Percentiles rank a stretch among this genome's conserved stretches.
These are phyloP conservation scores for Toxicodendron radicans DNA, from an alignment of 345 rosid genomes.

Conservation along the genomic window DNA sequence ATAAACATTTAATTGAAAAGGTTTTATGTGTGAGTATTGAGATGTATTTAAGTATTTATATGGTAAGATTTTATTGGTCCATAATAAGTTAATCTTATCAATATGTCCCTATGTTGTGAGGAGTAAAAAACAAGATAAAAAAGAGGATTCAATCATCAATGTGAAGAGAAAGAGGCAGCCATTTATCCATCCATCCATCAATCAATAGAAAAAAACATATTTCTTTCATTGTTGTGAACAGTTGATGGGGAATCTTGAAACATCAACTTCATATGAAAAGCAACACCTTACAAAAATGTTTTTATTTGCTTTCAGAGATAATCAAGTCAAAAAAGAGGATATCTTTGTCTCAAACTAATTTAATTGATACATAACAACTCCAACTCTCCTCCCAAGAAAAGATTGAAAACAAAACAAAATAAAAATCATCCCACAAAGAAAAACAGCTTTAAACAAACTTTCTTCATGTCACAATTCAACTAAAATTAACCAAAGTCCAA, in stretches of 20 bases:
- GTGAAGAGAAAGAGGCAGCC: too few relatives aligned
- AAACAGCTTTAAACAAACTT: not conserved
- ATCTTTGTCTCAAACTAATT: not conserved
- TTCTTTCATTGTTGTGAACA: not conserved
- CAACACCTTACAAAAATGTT: not conserved
- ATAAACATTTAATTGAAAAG: too few relatives aligned
- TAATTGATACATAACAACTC: constrained; percentile 7
- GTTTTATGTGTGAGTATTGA: too few relatives aligned
- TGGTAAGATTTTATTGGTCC: too few relatives aligned
- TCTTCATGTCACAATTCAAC: not conserved
- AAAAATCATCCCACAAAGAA: not conserved
- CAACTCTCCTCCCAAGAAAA: not conserved
- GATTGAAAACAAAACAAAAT: not conserved
- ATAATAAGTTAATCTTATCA: too few relatives aligned
- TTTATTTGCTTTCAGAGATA: constrained; percentile 10
- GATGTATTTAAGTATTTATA: too few relatives aligned
- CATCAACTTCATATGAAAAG: not conserved
- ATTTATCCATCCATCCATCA: not conserved
- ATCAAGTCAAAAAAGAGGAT: constrained; percentile 6
- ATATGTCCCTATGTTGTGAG: too few relatives aligned
- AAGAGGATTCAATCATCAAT: not conserved
- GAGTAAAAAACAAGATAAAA: not conserved
- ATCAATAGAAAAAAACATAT: not conserved
- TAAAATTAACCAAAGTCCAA: not conserved
- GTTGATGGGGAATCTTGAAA: not conserved